Conservation (phyloP, 108 stramenopile species). For the Cyclotella cryptica region DNA sequence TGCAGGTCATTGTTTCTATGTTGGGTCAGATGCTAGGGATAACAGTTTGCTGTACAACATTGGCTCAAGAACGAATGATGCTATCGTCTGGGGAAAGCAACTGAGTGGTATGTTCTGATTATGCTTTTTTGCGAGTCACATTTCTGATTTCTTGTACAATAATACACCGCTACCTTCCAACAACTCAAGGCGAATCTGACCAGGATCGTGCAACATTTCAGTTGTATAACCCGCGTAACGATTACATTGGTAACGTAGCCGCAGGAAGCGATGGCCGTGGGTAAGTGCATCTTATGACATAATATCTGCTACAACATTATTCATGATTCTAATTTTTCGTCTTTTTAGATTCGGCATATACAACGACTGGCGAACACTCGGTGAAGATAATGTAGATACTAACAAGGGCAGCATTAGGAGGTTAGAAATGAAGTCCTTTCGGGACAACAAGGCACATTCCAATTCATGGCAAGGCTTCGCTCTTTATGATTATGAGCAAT, state of each 20-base stretch:
- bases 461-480: conserved; percentile 42
- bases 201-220: conserved; percentile 32
- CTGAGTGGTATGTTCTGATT: conserved; percentile 19
- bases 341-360: conserved; percentile 19
- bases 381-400: conserved; percentile 16
- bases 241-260: conserved; percentile 55
- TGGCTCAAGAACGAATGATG: conserved; percentile 42
- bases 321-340: background rate
- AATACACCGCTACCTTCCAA: too few relatives aligned
- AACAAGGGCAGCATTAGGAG: conserved; percentile 21
- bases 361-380: conserved; percentile 16
- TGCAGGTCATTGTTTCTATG: conserved; percentile 46
- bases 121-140: background rate
- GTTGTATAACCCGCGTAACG: conserved; percentile 26
- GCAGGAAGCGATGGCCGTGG: conserved; percentile 46
- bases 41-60: conserved; percentile 29
- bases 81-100: conserved; percentile 31
- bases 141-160: background rate
- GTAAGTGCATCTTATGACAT: conserved; percentile 11
- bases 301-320: too few relatives aligned
- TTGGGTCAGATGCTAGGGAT: conserved; percentile 34
- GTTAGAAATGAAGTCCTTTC: conserved; percentile 37
- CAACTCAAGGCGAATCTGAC: conserved; percentile 28
- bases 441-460: conserved; percentile 47
- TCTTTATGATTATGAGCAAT: conserved; percentile 39